Base-by-base conservation (phyloP, 768 basidiomycete genomes). In the Trametes sanguinea region DNA sequence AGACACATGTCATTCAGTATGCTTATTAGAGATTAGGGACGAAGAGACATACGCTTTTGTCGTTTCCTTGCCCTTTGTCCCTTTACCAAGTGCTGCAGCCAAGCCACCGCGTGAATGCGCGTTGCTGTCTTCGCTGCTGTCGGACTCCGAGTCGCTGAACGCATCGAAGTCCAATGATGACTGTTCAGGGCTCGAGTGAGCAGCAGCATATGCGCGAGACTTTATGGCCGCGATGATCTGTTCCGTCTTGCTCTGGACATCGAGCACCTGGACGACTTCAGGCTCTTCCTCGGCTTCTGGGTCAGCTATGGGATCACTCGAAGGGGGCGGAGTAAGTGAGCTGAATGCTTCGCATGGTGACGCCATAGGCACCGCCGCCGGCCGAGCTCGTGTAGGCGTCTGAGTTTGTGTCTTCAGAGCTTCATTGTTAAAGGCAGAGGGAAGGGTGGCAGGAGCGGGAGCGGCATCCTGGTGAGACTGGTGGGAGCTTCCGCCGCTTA, bases 211-310 rank as follows among this genome's bases (percentile, higher is more conserved):
- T 16, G 68, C 87, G 63, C 76, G 79, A n/a, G 82, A 85, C 74
- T 81, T 88, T 63, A 90, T 88, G 39, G 83, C 76, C 6, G 82
- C 85, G 48, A 91, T 85, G 33, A 89, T 77, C 66, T 79, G 76
- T 14, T 81, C 81, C 2, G 88, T 77, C 70, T 85, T 89, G 40
- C 69, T 51, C 54, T 75, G 71, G 0, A 68, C 51, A 54, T 76
- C 72, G 6, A 78, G 64, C 3, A 74, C 65, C 35, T 57, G 32
- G 14, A 64, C 47, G 7, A 70, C 53, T 1, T 77, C 77, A 0
- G 74, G 75, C 33, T 69, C 60, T 6, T 74, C 75, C 10, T 70
- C 62, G 9, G 71, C 68, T 1, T 60, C 61, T 0, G 63, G 52
- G 7, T 66, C 66, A 14, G 62, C 54, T 6, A 62, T 61, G 54